phyloP scores from a whole-genome alignment of 1,284 basidiomycete genomes.

The Trichosporon sp. region DNA sequence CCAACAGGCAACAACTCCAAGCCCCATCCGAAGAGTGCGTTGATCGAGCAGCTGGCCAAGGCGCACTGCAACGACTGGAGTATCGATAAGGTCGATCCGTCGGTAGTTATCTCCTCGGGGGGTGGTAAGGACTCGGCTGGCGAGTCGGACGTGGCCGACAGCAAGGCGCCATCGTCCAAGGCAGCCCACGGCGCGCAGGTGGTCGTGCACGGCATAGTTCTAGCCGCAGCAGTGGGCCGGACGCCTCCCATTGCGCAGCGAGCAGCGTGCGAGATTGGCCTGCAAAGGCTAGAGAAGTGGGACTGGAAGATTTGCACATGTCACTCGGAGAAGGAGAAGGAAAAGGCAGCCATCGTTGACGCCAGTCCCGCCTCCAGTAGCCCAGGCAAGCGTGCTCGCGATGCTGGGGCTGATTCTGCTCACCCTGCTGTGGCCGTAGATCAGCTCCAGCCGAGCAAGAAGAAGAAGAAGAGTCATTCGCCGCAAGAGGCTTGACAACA shows the following conservation, averaged over 20 bases:
- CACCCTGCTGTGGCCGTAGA: background rate
- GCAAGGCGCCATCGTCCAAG: too few relatives aligned
- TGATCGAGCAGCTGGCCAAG: background rate
- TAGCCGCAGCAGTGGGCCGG: conserved; percentile 14
- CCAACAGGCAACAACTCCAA: background rate
- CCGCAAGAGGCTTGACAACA: background rate
- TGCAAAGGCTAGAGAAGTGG: conserved; percentile 9
- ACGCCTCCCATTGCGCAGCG: conserved; percentile 20
- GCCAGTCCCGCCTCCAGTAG: background rate
- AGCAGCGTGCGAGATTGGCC: conserved; percentile 22
- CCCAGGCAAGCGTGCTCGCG: background rate
- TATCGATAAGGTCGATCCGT: background rate
- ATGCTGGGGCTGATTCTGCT: background rate
- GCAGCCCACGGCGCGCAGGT: conserved; percentile 6
- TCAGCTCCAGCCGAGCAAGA: background rate
- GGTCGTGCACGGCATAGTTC: conserved; percentile 16
- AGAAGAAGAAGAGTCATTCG: background rate
- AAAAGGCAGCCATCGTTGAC: background rate
- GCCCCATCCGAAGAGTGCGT: conserved; percentile 2
- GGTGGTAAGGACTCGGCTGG: background rate
- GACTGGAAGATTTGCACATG: background rate
- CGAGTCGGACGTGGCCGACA: too few relatives aligned
- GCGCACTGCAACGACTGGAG: background rate
- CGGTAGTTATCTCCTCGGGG: background rate
- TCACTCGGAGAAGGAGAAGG: background rate